These are phyloP conservation scores for Wakefieldia striispora DNA, from an alignment of 768 basidiomycete species.

Conservation along the genomic window DNA sequence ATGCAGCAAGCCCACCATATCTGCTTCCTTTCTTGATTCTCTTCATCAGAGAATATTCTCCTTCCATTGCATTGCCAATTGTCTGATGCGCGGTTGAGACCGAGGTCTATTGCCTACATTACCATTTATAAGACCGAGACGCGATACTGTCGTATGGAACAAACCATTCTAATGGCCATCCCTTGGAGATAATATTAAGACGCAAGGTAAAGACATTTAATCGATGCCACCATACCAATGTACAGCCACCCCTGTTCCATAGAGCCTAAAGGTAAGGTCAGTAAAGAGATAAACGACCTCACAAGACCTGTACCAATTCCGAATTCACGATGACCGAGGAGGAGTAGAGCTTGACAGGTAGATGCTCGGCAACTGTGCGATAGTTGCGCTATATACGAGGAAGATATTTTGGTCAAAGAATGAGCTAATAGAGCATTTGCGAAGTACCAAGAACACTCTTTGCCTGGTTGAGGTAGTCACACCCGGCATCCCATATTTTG, in stretches of 20 bases:
- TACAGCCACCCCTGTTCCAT: conserved; percentile 90
- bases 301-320: conserved; percentile 58
- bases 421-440: not conserved
- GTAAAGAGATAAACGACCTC: not conserved
- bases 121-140: conserved; percentile 3
- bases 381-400: conserved; percentile 46
- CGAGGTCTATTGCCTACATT: conserved; percentile 71
- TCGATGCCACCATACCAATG: conserved; percentile 45
- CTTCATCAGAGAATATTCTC: conserved; percentile 59
- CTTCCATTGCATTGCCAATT: conserved; percentile 67
- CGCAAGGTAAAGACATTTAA: not conserved
- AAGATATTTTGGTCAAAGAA: not conserved
- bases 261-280: conserved; percentile 35
- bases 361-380: conserved; percentile 69
- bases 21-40: conserved; percentile 69
- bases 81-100: conserved; percentile 75
- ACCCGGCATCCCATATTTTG: conserved; percentile 72
- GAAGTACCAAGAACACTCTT: conserved; percentile 59
- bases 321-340: conserved; percentile 81
- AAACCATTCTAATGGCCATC: conserved; percentile 74
- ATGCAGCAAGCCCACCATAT: conserved; percentile 80
- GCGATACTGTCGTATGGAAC: conserved; percentile 6
- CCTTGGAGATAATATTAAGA: conserved; percentile 33
- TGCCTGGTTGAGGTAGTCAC: conserved; percentile 61
- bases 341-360: conserved; percentile 76